Evolutionary conservation across 768 basidiomycete genomes (phyloP).

Genomic region (Tylopilus plumbeoviolaceoides): DNA sequence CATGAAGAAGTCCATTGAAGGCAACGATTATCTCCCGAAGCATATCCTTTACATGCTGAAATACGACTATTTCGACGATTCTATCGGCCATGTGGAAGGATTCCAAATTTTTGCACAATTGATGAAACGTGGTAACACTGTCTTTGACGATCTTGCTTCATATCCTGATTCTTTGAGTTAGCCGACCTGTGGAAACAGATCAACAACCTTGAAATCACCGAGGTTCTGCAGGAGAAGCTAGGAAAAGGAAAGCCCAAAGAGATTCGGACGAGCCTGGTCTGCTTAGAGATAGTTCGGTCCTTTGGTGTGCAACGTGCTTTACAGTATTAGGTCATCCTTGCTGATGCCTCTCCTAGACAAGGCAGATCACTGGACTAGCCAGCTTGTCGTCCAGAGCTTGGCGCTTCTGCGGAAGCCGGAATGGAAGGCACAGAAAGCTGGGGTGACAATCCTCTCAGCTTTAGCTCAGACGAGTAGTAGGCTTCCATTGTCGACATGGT

Average conservation of each 20-base stretch:
- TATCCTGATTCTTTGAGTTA: constrained; percentile 2
- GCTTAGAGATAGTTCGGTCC: constrained; percentile 20
- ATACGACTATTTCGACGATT: constrained; percentile 23
- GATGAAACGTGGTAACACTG: constrained; percentile 16
- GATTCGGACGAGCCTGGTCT: constrained; percentile 20
- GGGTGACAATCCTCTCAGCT: constrained; percentile 20
- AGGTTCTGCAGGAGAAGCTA: constrained; percentile 17
- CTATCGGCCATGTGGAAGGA: constrained; percentile 21
- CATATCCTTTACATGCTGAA: constrained; percentile 21
- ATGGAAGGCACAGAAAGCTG: constrained; percentile 22
- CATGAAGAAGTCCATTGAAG: constrained; percentile 12
- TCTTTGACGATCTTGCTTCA: background rate
- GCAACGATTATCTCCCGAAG: constrained; percentile 10
- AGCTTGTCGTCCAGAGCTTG: constrained; percentile 14
- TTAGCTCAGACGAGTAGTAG: constrained; percentile 20
- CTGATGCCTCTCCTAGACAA: constrained; percentile 4
- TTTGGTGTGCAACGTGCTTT: constrained; percentile 9
- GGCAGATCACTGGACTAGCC: constrained; percentile 6
- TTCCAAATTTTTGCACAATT: constrained; percentile 23
- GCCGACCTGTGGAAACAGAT: constrained; percentile 13
- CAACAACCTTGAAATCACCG: constrained; percentile 9
- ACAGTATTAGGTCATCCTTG: too few relatives aligned
- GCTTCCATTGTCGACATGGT: background rate
- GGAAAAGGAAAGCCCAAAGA: constrained; percentile 11
- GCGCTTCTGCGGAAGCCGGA: background rate